Evolutionary conservation across 2,329 filamentous ascomycete species (phyloP).

Genomic region (Xylaria sp.): DNA sequence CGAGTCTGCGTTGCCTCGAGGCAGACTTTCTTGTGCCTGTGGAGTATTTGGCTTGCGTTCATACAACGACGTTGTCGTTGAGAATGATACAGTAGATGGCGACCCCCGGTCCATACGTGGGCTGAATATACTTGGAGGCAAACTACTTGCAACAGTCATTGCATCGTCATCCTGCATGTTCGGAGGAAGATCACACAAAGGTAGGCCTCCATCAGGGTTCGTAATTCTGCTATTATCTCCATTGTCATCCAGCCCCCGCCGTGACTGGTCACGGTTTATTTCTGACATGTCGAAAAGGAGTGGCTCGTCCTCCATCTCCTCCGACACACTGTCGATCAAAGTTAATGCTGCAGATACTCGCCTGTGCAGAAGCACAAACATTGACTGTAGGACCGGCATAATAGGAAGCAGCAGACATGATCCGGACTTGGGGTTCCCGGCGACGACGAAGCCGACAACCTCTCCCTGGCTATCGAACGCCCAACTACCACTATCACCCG

Average conservation of each 20-base stretch:
- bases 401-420: constrained; percentile 31
- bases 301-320: constrained; percentile 71
- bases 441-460: constrained; percentile 29
- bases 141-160: constrained; percentile 26
- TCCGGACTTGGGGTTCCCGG: constrained; percentile 25
- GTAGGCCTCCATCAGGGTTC: constrained; percentile 46
- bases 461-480: constrained; percentile 17
- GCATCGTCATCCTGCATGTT: constrained; percentile 11
- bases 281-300: constrained; percentile 79
- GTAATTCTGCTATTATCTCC: constrained; percentile 53
- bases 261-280: constrained; percentile 65
- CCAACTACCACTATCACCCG: constrained; percentile 34
- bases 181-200: neutral
- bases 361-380: constrained; percentile 5
- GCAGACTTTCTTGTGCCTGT: neutral
- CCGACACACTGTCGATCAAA: constrained; percentile 52
- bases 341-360: neutral
- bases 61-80: neutral
- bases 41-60: neutral
- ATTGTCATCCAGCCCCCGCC: constrained; percentile 68
- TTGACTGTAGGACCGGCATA: neutral
- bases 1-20: neutral
- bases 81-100: constrained; percentile 15
- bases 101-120: constrained; percentile 17
- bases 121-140: constrained; percentile 28